Base-by-base conservation (phyloP, 768 basidiomycete genomes). In the Lactifluus subvellereus region DNA sequence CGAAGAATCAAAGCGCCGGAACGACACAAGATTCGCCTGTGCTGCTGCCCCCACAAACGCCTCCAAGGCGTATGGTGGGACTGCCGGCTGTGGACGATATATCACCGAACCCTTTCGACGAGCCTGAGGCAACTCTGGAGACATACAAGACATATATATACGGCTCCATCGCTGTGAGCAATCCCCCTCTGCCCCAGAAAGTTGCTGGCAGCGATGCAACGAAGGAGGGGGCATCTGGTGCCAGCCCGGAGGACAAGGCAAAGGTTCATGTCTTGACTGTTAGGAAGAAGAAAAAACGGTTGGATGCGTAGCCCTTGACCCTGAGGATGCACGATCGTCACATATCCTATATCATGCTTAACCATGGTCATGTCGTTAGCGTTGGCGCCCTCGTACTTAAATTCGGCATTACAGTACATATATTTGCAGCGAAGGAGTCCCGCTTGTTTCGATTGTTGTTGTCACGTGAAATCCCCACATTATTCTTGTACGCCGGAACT, bases 61-160 rank as follows among this genome's bases (percentile, higher is more conserved):
- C 82, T 22, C 79, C 77, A 33, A 76, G 75, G 38, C 67, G 67
- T 64, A 62, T 62, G 64, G 60, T 71, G 63, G 73, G 70, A 49
- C 73, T 68, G 64, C 70, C 70, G 6, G 50, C 64, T 9, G 61
- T 76, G 62, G 66, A 74, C 11, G 84, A 85, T 48, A 72, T 82
- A 32, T 84, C 86, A 53, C 85, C 86, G 47, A 87, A 86, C 69
- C 82, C 84, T 20, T 87, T 86, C 71, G 79, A 84, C 8, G 87
- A 88, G 69, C 85, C 86, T 7, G 80, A 80, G 55, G 77, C 82
- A 40, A 84, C 83, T 38, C 73, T 80, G 48, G 84, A 84, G 71
- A 85, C 82, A 55, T 88, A 89, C 72, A 60, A 71, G n/a, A 72
- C 77, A 54, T 74, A 83, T 69, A 82, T 89, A 33, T 86, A 84